Percentiles rank a stretch among this genome's conserved stretches.
Evolutionary conservation across 2,329 filamentous ascomycete species (phyloP).

Genomic region (Diaporthe sp.): DNA sequence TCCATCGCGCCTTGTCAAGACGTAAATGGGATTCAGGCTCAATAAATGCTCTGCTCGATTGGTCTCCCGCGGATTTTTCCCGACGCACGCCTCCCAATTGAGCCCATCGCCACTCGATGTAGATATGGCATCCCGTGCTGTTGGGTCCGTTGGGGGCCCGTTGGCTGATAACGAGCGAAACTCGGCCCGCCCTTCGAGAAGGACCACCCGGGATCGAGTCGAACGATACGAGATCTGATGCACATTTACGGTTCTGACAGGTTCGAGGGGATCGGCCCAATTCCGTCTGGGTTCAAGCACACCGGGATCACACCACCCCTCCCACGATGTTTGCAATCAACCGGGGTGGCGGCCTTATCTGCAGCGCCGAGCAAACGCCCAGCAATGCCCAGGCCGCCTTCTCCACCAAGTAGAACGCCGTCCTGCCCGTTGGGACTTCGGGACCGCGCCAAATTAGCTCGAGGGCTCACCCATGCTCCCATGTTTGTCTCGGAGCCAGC

Average conservation of each 20-base stretch:
- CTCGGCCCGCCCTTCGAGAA: constrained; percentile 18
- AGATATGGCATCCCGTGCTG: constrained; percentile 9
- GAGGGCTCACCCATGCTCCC: background rate
- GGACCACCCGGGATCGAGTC: background rate
- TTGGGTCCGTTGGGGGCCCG: background rate
- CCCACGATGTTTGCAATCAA: constrained; percentile 21
- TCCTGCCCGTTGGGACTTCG: constrained; percentile 2
- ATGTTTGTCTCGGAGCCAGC: constrained; percentile 24
- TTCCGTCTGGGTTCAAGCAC: background rate
- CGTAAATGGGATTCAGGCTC: background rate
- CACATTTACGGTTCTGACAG: background rate
- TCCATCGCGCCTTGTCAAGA: background rate
- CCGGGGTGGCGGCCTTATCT: constrained; percentile 26
- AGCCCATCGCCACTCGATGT: background rate
- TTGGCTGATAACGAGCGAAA: constrained; percentile 6
- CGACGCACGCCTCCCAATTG: background rate
- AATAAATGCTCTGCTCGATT: background rate
- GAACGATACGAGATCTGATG: background rate
- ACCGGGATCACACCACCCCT: background rate
- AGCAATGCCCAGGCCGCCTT: constrained; percentile 16
- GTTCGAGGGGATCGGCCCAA: background rate
- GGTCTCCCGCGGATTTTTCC: background rate
- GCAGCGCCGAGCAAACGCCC: constrained; percentile 32
- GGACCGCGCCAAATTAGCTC: constrained; percentile 7
- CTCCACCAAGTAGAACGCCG: background rate